Conservation (phyloP, 2,329 filamentous ascomycete genomes). For the Tolypocladium amazonense region DNA sequence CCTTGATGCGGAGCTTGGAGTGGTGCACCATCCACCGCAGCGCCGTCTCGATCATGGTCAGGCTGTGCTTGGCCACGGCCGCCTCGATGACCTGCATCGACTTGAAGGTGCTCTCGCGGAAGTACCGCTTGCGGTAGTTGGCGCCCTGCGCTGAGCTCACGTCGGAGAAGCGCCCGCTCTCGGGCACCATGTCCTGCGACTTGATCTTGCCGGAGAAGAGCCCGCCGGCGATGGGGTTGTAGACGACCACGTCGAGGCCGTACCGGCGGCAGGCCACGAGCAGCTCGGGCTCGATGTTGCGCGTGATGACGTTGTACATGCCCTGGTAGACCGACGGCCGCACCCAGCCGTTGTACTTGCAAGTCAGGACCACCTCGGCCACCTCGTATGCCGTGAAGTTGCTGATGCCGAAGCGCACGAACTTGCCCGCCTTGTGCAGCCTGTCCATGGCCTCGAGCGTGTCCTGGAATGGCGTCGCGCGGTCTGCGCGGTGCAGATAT, state of each 20-base stretch:
- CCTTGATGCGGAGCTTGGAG: slow-evolving; percentile 42
- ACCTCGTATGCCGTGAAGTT: slow-evolving; percentile 87
- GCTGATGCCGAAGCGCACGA: slow-evolving; percentile 66
- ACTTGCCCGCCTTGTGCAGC: slow-evolving; percentile 78
- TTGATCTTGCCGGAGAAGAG: slow-evolving; percentile 74
- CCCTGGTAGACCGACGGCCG: slow-evolving; percentile 76
- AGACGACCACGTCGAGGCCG: slow-evolving; percentile 68
- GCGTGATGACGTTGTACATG: slow-evolving; percentile 77
- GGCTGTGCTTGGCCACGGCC: slow-evolving; percentile 53
- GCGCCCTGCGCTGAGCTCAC: slow-evolving; percentile 36
- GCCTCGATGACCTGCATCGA: slow-evolving; percentile 59
- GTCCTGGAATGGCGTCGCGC: slow-evolving; percentile 64
- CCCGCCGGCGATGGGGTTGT: slow-evolving; percentile 75
- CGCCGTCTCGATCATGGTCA: slow-evolving; percentile 63
- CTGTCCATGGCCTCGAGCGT: slow-evolving; percentile 70
- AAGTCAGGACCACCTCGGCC: slow-evolving; percentile 71
- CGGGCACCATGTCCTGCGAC: slow-evolving; percentile 48
- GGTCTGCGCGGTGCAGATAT: slow-evolving; percentile 34
- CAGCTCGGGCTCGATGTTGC: slow-evolving; percentile 65
- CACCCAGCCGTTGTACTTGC: slow-evolving; percentile 72
- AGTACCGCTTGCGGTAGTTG: slow-evolving; percentile 59
- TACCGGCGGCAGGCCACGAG: slow-evolving; percentile 65
- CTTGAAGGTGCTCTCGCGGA: slow-evolving; percentile 52
- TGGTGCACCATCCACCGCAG: slow-evolving; percentile 67
- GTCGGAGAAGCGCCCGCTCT: slow-evolving; percentile 61